phyloP scores from a whole-genome alignment of 2,329 filamentous ascomycete species.

The Hirsutella minnesotensis region DNA sequence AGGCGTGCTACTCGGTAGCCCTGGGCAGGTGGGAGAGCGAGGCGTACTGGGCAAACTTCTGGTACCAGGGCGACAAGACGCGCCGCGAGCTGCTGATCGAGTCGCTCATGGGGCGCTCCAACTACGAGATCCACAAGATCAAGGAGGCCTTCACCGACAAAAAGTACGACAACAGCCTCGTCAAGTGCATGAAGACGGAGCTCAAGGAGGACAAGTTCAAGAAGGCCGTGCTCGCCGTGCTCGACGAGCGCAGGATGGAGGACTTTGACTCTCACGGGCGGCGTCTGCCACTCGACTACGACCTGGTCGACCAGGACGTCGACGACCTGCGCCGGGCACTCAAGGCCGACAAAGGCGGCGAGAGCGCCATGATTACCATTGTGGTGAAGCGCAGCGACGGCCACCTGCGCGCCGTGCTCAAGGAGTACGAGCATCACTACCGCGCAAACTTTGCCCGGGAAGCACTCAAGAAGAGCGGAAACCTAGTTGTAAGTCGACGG shows the following conservation, averaged over 20 bases:
- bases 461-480: conserved; percentile 77
- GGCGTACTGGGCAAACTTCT: conserved; percentile 96
- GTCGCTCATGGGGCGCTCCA: conserved; percentile 77
- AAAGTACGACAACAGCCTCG: conserved; percentile 73
- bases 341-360: conserved; percentile 66
- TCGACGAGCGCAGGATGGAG: conserved; percentile 76
- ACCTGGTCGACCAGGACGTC: conserved; percentile 59
- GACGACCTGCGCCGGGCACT: conserved; percentile 57
- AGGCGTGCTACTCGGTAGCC: conserved; percentile 81
- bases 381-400: conserved; percentile 69
- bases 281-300: conserved; percentile 42
- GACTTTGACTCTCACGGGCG: conserved; percentile 58
- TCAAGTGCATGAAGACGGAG: conserved; percentile 81
- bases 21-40: conserved; percentile 87
- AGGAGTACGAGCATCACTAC: conserved; percentile 62
- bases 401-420: conserved; percentile 71
- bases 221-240: conserved; percentile 67
- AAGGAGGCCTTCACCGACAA: conserved; percentile 85
- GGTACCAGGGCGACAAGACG: conserved; percentile 82
- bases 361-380: conserved; percentile 77
- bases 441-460: conserved; percentile 76
- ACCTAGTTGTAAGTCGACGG: conserved; percentile 68
- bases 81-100: conserved; percentile 87
- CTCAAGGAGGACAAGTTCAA: conserved; percentile 96
- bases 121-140: conserved; percentile 77